Conservation (phyloP, 2,329 filamentous ascomycete species). For the Aspergillus sp. region DNA sequence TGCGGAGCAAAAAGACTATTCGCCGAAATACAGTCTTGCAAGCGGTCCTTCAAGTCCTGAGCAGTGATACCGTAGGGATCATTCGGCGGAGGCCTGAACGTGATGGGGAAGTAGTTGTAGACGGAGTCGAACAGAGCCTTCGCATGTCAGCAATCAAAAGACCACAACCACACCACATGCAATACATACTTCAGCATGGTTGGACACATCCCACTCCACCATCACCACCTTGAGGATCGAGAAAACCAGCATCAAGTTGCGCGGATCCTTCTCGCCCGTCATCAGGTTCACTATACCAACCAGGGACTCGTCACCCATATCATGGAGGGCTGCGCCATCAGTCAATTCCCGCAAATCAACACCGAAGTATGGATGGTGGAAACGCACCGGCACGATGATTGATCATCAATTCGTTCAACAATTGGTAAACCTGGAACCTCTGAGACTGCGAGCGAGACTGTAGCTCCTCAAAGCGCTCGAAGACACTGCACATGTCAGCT, state of each 20-base stretch:
- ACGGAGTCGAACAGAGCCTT: conserved; percentile 65
- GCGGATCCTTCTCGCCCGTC: conserved; percentile 68
- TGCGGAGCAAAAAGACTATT: conserved; percentile 66
- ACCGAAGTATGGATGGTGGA: neutral
- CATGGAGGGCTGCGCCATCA: conserved; percentile 48
- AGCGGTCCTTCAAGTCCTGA: conserved; percentile 65
- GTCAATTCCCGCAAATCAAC: conserved; percentile 17
- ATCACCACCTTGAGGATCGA: conserved; percentile 67
- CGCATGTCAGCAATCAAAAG: conserved; percentile 21
- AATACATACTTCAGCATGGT: conserved; percentile 57
- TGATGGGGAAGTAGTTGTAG: conserved; percentile 73
- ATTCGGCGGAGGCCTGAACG: conserved; percentile 68
- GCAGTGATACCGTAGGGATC: conserved; percentile 71
- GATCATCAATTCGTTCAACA: conserved; percentile 64
- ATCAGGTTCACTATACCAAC: conserved; percentile 65
- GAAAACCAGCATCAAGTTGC: conserved; percentile 71
- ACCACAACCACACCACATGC: neutral
- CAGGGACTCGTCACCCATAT: conserved; percentile 62
- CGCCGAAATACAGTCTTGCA: conserved; percentile 65
- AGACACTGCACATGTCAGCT: conserved; percentile 43
- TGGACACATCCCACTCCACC: conserved; percentile 66
- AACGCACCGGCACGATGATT: conserved; percentile 58
- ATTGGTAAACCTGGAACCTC: conserved; percentile 63
- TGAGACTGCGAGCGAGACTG: conserved; percentile 65
- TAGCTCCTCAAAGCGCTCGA: conserved; percentile 58